These are phyloP conservation scores for Esteya vermicola DNA, from an alignment of 2,329 filamentous ascomycete species.

Conservation along the genomic window DNA sequence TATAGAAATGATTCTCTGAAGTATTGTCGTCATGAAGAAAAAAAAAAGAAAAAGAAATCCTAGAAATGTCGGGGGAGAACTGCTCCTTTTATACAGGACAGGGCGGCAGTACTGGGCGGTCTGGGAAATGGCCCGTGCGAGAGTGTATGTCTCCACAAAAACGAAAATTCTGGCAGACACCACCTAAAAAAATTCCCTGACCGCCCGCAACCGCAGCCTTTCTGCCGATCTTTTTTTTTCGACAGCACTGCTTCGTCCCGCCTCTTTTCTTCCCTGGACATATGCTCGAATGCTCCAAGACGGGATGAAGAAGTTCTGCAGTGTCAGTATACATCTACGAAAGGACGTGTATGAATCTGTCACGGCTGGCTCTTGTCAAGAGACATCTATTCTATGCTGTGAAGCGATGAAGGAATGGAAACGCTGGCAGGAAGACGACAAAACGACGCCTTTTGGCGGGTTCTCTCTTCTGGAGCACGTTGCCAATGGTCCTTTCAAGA, in stretches of 20 bases:
- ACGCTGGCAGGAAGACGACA: no score
- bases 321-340: no score
- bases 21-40: slow-evolving; percentile 50
- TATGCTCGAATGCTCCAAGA: no score
- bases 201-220: neutral
- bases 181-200: neutral
- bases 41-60: slow-evolving; percentile 25
- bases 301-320: no score
- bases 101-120: neutral
- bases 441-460: neutral
- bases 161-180: neutral
- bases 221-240: slow-evolving; percentile 1
- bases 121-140: slow-evolving; percentile 3
- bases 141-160: neutral
- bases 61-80: slow-evolving; percentile 16
- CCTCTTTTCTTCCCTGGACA: neutral
- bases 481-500: no score
- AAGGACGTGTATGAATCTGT: no score
- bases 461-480: no score
- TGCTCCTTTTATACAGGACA: slow-evolving; percentile 26
- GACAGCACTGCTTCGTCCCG: neutral
- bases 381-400: neutral
- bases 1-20: slow-evolving; percentile 95
- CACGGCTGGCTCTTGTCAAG: neutral
- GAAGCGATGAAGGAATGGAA: no score